phyloP scores from a whole-genome alignment of 352 stramenopile genomes.

The Pythium monospermum region DNA sequence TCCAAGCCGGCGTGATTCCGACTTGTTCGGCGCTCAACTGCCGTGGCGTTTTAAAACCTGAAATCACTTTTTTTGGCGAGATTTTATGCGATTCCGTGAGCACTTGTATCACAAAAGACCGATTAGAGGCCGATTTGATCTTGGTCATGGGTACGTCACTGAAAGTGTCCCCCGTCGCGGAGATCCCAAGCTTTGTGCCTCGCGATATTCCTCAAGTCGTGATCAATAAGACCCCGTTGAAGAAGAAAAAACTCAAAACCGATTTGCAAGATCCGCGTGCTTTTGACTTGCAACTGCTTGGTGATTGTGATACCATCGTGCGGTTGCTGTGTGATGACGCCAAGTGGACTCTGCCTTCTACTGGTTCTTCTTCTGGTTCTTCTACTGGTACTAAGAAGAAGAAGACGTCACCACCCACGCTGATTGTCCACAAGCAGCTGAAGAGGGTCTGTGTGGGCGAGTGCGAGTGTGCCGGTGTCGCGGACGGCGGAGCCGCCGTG shows the following conservation, averaged over 20 bases:
- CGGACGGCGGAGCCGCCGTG: constrained; percentile 14
- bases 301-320: constrained; percentile 76
- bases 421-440: constrained; percentile 27
- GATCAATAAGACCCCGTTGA: constrained; percentile 87
- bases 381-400: too few relatives aligned
- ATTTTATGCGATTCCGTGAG: constrained; percentile 87
- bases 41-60: constrained; percentile 93
- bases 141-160: constrained; percentile 98
- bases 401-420: constrained; percentile 3
- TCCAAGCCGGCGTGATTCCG: constrained; percentile 69
- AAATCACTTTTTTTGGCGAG: constrained; percentile 98
- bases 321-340: constrained; percentile 55
- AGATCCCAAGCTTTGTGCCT: constrained; percentile 83
- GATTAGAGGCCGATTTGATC: constrained; percentile 89
- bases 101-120: constrained; percentile 64
- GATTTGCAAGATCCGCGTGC: constrained; percentile 39
- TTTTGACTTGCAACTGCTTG: constrained; percentile 80
- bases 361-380: too few relatives aligned
- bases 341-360: constrained; percentile 34
- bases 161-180: constrained; percentile 94
- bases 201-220: constrained; percentile 81
- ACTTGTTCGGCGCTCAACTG: constrained; percentile 68
- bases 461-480: constrained; percentile 48
- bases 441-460: constrained; percentile 38
- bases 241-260: constrained; percentile 56